Conservation (phyloP, 1,284 basidiomycete species). For the Leccinum huronense region DNA sequence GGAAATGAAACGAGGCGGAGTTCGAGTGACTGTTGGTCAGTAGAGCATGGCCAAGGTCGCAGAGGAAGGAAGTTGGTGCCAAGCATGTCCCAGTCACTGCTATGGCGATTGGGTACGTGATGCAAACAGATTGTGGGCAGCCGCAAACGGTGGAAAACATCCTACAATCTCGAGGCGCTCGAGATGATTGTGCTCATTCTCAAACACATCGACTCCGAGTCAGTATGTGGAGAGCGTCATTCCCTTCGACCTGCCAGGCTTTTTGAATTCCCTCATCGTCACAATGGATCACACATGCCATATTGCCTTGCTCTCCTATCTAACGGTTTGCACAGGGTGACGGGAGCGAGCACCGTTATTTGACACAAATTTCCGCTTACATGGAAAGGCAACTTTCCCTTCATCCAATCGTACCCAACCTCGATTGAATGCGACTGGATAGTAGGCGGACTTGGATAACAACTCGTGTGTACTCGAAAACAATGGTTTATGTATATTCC, state of each 20-base stretch:
- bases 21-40: constrained; percentile 9
- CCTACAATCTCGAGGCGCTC: constrained; percentile 50
- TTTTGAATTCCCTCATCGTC: constrained; percentile 42
- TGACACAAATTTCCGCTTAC: constrained; percentile 19
- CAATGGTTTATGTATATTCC: background rate
- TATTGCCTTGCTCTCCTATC: constrained; percentile 31
- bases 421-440: constrained; percentile 5
- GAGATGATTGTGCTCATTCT: constrained; percentile 41
- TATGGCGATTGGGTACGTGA: constrained; percentile 47
- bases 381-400: constrained; percentile 26
- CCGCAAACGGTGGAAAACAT: constrained; percentile 49
- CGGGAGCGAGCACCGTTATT: constrained; percentile 19
- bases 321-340: constrained; percentile 27
- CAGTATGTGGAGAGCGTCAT: constrained; percentile 41
- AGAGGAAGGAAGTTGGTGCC: constrained; percentile 24
- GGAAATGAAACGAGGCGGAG: constrained; percentile 33
- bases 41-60: constrained; percentile 20
- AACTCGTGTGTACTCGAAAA: background rate
- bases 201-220: constrained; percentile 44
- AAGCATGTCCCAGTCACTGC: constrained; percentile 22
- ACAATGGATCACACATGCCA: constrained; percentile 18
- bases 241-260: constrained; percentile 45
- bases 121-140: constrained; percentile 52
- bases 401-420: constrained; percentile 22
- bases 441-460: background rate